phyloP scores from a whole-genome alignment of 2,329 filamentous ascomycete genomes.

The Endocalyx cinctus region DNA sequence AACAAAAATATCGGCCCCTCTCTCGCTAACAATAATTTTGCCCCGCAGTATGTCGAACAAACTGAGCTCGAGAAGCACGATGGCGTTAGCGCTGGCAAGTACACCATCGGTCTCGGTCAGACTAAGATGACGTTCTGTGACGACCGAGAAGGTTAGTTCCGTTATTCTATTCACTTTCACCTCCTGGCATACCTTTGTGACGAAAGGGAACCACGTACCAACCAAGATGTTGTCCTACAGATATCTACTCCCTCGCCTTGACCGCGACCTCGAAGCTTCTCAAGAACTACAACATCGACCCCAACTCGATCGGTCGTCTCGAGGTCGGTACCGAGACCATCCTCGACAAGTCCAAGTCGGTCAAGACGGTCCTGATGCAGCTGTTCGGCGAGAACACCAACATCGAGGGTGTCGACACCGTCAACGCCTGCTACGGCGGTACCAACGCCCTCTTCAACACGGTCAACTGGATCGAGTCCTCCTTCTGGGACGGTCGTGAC shows the following conservation, averaged over 20 bases:
- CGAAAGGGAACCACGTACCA: too few species aligned
- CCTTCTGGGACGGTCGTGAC: slow-evolving; percentile 79
- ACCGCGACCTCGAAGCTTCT: slow-evolving; percentile 74
- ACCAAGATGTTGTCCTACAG: slow-evolving; percentile 37
- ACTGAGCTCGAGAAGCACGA: slow-evolving; percentile 80
- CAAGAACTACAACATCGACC: slow-evolving; percentile 78
- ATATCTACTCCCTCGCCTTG: slow-evolving; percentile 83
- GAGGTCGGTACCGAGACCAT: slow-evolving; percentile 85
- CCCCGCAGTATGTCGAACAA: slow-evolving; percentile 73
- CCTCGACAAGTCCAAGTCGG: slow-evolving; percentile 85
- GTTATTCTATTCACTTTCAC: slow-evolving; percentile 7
- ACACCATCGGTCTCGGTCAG: slow-evolving; percentile 87
- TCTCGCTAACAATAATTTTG: slow-evolving; percentile 7
- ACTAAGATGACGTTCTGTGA: slow-evolving; percentile 92
- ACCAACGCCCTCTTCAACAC: slow-evolving; percentile 82
- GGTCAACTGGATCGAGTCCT: slow-evolving; percentile 82
- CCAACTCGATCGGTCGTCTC: slow-evolving; percentile 71
- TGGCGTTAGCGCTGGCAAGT: slow-evolving; percentile 76
- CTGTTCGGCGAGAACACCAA: slow-evolving; percentile 80
- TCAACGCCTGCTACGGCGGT: slow-evolving; percentile 84
- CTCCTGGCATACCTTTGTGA: slow-evolving; percentile 1
- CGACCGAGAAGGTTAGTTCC: slow-evolving; percentile 70
- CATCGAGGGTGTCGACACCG: slow-evolving; percentile 75
- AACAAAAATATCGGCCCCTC: slow-evolving; percentile 15
- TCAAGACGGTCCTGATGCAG: slow-evolving; percentile 86